These are phyloP conservation scores for Cicer chorassanicum DNA, from an alignment of 306 rosid genomes.

Conservation along the genomic window DNA sequence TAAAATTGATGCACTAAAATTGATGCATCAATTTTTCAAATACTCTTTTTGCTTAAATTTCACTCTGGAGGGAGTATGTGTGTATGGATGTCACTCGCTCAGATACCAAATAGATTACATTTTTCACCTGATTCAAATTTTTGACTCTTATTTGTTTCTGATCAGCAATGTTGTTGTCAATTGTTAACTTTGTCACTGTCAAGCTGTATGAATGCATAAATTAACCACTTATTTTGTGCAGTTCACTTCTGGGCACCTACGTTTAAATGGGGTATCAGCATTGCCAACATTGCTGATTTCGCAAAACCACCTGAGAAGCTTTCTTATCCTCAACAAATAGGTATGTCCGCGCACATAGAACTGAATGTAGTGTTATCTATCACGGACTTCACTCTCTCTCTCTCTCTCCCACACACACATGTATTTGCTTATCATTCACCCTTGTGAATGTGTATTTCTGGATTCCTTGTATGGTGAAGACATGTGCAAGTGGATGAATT, in stretches of 20 bases:
- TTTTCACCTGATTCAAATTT: conserved; percentile 20
- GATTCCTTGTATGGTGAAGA: background rate
- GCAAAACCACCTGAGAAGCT: conserved; percentile 87
- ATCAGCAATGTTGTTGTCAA: conserved; percentile 28
- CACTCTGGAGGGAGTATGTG: too few species aligned
- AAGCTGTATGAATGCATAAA: conserved; percentile 26
- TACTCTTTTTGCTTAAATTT: too few species aligned
- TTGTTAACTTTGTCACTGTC: conserved; percentile 20
- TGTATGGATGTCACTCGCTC: background rate
- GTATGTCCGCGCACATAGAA: conserved; percentile 48
- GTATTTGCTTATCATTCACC: background rate
- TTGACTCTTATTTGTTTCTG: conserved; percentile 17
- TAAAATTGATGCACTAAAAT: too few species aligned
- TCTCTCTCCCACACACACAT: background rate
- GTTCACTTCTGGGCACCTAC: conserved; percentile 99
- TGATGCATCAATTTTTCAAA: too few species aligned
- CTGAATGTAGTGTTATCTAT: conserved; percentile 20
- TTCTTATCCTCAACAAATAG: conserved; percentile 95
- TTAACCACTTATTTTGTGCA: conserved; percentile 47
- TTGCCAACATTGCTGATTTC: conserved; percentile 92
- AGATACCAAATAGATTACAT: background rate
- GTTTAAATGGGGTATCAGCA: conserved; percentile 98
- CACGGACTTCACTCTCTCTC: background rate
- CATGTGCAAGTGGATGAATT: conserved; percentile 7
- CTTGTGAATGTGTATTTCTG: conserved; percentile 10